These are phyloP conservation scores for Aspergillus sp. DNA, from an alignment of 2,329 filamentous ascomycete species.

Conservation along the genomic window DNA sequence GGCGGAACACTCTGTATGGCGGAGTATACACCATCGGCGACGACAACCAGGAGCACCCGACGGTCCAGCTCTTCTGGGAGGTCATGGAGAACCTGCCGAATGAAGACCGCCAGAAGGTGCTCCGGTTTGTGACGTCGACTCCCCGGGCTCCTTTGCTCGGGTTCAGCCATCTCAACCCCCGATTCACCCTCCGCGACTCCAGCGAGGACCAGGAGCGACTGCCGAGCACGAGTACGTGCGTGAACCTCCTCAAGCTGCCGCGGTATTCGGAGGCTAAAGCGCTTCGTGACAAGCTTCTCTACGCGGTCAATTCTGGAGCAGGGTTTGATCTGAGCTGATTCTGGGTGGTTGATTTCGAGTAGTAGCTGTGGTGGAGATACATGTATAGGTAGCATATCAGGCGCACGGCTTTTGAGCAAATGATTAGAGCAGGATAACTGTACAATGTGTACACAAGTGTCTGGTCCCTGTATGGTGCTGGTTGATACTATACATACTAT, in stretches of 20 bases:
- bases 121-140: constrained; percentile 94
- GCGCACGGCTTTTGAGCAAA: no score
- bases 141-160: constrained; percentile 82
- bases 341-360: neutral
- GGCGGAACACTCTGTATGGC: constrained; percentile 74
- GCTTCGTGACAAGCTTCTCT: constrained; percentile 72
- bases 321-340: constrained; percentile 66
- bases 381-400: no score
- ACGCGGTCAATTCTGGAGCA: constrained; percentile 80
- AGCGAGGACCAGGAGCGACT: constrained; percentile 66
- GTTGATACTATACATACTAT: no score
- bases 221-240: constrained; percentile 90
- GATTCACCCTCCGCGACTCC: constrained; percentile 82
- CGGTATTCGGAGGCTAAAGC: constrained; percentile 59
- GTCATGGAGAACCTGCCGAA: constrained; percentile 72
- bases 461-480: no score
- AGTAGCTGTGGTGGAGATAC: neutral
- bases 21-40: constrained; percentile 86
- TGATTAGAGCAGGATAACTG: no score
- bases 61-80: constrained; percentile 80
- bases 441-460: no score
- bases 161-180: constrained; percentile 74
- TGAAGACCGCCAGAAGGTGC: constrained; percentile 67
- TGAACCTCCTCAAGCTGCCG: constrained; percentile 88
- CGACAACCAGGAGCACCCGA: constrained; percentile 76